Evolutionary conservation across 768 basidiomycete species (phyloP).

Genomic region (Leucogyrophana mollusca): DNA sequence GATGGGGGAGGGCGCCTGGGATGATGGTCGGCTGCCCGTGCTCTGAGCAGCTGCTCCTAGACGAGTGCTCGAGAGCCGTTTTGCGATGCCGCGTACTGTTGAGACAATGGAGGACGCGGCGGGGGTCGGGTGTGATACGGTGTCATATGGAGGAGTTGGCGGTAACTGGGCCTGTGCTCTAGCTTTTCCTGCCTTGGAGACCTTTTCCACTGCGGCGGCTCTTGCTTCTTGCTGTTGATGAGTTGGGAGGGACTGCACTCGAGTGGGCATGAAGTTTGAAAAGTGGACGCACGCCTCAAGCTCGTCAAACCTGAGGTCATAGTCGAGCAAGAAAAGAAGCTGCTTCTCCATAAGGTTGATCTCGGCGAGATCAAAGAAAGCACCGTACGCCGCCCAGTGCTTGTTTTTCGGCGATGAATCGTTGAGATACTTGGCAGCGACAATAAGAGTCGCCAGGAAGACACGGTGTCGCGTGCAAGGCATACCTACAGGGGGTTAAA

Average conservation of each 20-base stretch:
- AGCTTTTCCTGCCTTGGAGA: conserved; percentile 52
- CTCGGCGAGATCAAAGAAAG: conserved; percentile 72
- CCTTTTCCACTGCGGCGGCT: conserved; percentile 51
- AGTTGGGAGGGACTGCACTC: conserved; percentile 12
- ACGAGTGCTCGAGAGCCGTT: conserved; percentile 48
- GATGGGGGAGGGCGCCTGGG: conserved; percentile 26
- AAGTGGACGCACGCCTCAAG: conserved; percentile 71
- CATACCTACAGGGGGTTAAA: conserved; percentile 48
- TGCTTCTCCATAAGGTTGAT: conserved; percentile 98
- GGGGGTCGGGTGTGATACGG: conserved; percentile 16
- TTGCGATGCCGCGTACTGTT: conserved; percentile 58
- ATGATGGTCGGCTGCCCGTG: conserved; percentile 14
- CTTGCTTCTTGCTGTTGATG: conserved; percentile 43
- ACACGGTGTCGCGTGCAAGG: conserved; percentile 93
- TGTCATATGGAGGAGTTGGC: conserved; percentile 40
- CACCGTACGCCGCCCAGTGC: conserved; percentile 85
- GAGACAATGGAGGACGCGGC: conserved; percentile 43
- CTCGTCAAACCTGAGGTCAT: conserved; percentile 89
- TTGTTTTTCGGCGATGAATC: conserved; percentile 94
- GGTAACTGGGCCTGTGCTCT: conserved; percentile 48
- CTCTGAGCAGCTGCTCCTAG: conserved; percentile 28
- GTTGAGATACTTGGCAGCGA: conserved; percentile 95
- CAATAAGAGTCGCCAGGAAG: conserved; percentile 94
- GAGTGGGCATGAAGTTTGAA: conserved; percentile 57
- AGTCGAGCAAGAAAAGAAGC: conserved; percentile 88